Evolutionary conservation across 495 filamentous ascomycete genomes (phyloP), one percentile per base, ranked within the genome.

Genomic region (Aspergillus sparsus): DNA sequence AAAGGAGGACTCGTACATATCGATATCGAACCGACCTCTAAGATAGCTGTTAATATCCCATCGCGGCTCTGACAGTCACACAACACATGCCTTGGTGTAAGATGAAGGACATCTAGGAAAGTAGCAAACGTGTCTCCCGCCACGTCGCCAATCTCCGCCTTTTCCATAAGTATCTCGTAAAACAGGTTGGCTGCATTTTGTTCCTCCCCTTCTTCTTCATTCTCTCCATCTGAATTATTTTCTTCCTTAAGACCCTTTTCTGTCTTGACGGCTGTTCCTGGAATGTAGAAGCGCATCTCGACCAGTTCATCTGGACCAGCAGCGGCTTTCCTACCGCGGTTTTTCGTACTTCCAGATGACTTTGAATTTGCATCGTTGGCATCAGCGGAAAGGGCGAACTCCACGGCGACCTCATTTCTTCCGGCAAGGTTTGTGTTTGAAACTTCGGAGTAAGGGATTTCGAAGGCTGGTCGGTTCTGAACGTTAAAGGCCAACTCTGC

Each of bases 1-100:
- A 84, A 99, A 98, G 6, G 95, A 98, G 1, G 86, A 85, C 71
- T 98, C 95, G 83, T 98, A 99, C 91, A 99, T 97, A 72, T 98
- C 95, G 80, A 98, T 96, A 74, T 97, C 95, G 82, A 98, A 99
- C 52, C 95, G 94, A 71, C 95, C 95, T 89, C 94, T 96, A 57
- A 6, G 60, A 16, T 15, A 41, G 66, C 55, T 83, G 76, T 74
- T 55, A 73, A 58, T 49, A 64, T 39, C 16, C 21, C 12, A 49
- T 32, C 2, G 10, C 32, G 11, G 31, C 41, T 6, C 21, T 3
- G 32, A 21, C 9, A 31, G 16, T 33, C 7, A n/a, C 35, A 34
- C 5, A 31, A 58, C 34, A 73, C 86, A 58, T 74, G 91, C 91
- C 92, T 92, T 58, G 94, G 94, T 33, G 95, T 99, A 63, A 99